Percentiles rank a stretch among this genome's conserved stretches.
Conservation (phyloP, 805 yeast genomes). For the Scheffersomyces ergatensis region DNA sequence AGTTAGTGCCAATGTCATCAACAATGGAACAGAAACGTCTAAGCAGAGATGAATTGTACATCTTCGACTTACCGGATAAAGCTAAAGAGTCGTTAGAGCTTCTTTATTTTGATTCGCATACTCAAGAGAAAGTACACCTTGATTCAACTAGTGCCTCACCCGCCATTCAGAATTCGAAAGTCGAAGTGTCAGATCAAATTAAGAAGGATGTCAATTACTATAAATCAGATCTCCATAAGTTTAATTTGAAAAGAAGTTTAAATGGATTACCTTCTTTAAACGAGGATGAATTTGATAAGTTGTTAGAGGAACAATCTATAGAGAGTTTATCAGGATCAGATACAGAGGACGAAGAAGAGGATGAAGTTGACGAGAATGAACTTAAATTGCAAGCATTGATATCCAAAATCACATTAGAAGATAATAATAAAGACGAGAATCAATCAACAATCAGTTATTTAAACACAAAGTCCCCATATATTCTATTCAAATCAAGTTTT, state of each 20-base stretch:
- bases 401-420: constrained; percentile 16
- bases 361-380: constrained; percentile 14
- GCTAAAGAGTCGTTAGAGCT: constrained; percentile 48
- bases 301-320: constrained; percentile 47
- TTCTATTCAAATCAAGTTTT: constrained; percentile 51
- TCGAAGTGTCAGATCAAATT: neutral
- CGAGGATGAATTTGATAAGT: constrained; percentile 57
- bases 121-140: constrained; percentile 26
- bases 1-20: no score
- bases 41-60: constrained; percentile 40
- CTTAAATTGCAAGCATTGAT: constrained; percentile 13
- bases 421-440: constrained; percentile 19
- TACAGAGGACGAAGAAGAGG: constrained; percentile 28
- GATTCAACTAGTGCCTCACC: neutral
- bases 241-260: constrained; percentile 55
- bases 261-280: constrained; percentile 44
- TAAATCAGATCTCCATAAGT: constrained; percentile 57
- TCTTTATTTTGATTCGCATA: constrained; percentile 53
- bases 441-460: constrained; percentile 47
- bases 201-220: constrained; percentile 34
- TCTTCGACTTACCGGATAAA: constrained; percentile 43
- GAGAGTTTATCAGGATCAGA: constrained; percentile 62
- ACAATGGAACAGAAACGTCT: neutral
- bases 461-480: constrained; percentile 69
- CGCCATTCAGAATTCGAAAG: no score